phyloP scores from a whole-genome alignment of 768 basidiomycete genomes.

The Phaeolepiota aurea region DNA sequence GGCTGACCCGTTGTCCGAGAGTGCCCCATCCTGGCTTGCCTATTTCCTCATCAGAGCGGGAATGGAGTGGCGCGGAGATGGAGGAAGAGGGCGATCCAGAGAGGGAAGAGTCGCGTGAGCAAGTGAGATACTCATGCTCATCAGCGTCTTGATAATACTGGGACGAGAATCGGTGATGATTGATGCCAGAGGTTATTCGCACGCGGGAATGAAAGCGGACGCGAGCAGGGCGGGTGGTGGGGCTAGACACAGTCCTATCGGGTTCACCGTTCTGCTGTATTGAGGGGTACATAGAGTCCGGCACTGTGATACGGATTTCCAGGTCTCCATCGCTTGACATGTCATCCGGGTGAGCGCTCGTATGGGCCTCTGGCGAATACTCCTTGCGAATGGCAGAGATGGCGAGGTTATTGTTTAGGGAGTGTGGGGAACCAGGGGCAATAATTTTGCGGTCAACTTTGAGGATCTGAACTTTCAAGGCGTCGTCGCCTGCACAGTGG shows the following conservation, averaged over 20 bases:
- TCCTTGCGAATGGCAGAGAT: background rate
- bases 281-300: too few species aligned
- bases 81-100: constrained; percentile 71
- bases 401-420: too few species aligned
- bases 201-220: constrained; percentile 72
- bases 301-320: background rate
- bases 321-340: background rate
- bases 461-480: constrained; percentile 5
- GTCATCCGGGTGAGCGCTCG: background rate
- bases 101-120: constrained; percentile 29
- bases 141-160: constrained; percentile 4
- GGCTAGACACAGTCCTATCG: background rate
- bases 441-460: constrained; percentile 1
- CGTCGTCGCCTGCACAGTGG: background rate
- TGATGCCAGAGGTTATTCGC: constrained; percentile 66
- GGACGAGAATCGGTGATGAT: constrained; percentile 30
- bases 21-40: constrained; percentile 50
- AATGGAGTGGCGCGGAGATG: constrained; percentile 72
- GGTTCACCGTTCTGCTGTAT: too few species aligned
- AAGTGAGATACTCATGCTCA: constrained; percentile 11
- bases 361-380: background rate
- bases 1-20: constrained; percentile 44
- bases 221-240: constrained; percentile 8
- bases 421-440: background rate
- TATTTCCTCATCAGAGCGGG: constrained; percentile 37